phyloP scores from a whole-genome alignment of 225 moss, liverwort and hornwort genomes.

The Polytrichum formosum region DNA sequence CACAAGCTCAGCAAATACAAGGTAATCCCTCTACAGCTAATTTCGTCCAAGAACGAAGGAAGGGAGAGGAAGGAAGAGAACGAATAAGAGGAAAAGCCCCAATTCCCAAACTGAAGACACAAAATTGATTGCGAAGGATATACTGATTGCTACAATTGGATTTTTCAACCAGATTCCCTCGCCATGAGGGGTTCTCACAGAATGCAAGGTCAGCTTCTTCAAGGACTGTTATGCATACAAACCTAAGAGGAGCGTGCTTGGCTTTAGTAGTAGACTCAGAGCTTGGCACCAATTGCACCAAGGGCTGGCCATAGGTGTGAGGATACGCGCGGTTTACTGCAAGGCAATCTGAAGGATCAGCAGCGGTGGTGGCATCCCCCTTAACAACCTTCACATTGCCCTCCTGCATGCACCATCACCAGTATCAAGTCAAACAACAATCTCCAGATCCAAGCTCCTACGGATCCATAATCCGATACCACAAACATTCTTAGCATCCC shows the following conservation, averaged over 20 bases:
- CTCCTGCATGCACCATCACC: slow-evolving; percentile 54
- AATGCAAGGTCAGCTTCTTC: neutral
- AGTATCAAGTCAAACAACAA: slow-evolving; percentile 15
- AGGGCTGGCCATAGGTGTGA: slow-evolving; percentile 78
- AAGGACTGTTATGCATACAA: neutral
- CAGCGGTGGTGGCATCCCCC: slow-evolving; percentile 79
- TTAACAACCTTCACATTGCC: slow-evolving; percentile 58
- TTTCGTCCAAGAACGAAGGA: neutral
- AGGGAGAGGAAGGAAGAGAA: too few species aligned
- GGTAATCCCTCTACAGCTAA: neutral
- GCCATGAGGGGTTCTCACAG: neutral
- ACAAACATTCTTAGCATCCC: too few species aligned
- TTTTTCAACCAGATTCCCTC: too few species aligned
- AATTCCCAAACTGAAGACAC: too few species aligned
- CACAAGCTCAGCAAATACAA: neutral
- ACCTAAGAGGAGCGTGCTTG: slow-evolving; percentile 50
- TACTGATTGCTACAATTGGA: too few species aligned
- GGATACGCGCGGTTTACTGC: slow-evolving; percentile 83
- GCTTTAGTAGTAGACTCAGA: slow-evolving; percentile 19
- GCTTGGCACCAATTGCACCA: slow-evolving; percentile 63
- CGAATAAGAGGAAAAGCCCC: too few species aligned
- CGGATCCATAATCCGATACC: too few species aligned
- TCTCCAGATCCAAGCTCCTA: neutral
- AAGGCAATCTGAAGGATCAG: slow-evolving; percentile 86
- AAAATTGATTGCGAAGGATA: too few species aligned